Evolutionary conservation across 1,139 yeast genomes (phyloP), one percentile per base, ranked within the genome.

Genomic region (Debaryomycetaceae sp.): DNA sequence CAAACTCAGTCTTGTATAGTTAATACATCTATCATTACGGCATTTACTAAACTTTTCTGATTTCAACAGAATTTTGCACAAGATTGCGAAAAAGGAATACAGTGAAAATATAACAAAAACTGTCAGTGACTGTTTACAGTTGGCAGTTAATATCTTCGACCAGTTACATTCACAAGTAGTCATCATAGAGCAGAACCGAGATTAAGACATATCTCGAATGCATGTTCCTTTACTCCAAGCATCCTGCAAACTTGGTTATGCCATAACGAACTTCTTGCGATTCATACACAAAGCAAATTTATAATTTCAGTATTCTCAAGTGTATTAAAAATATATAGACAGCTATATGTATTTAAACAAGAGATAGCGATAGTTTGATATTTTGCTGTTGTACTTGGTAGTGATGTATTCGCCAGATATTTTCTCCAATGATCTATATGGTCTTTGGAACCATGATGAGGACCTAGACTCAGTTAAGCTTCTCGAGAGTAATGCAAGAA

Each of bases 341-440:
- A 36, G 11, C 9, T 17, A n/a, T 8, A 38, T 11, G 23, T n/a
- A 13, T 6, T 17, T 35, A 35, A 9, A 9, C n/a, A 35, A 7
- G 37, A 35, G 29, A 6, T 5, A 34, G 43, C 9, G 29, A 77
- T 77, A 33, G 14, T 33, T 33, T 5, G 13, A 13, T 6, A 5
- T 13, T 33, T 33, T 33, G 14, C 35, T 31, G 6, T 13, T 33
- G 14, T 33, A 6, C 35, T 13, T 33, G 29, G 6, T 5, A 34
- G 43, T 8, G 29, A 77, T 77, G 82, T 76, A 70, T 52, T 55
- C 76, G 38, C 81, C 82, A 4, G 65, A 65, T 42, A 45, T 76
- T 41, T 66, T 75, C 37, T 69, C 78, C 1, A 57, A 67, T n/a
- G 76, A 73, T 44, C 63, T 70, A 6, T 77, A 71, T 47, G 66